Conservation (phyloP, 1,284 basidiomycete species). For the Psilocybe mexicana region DNA sequence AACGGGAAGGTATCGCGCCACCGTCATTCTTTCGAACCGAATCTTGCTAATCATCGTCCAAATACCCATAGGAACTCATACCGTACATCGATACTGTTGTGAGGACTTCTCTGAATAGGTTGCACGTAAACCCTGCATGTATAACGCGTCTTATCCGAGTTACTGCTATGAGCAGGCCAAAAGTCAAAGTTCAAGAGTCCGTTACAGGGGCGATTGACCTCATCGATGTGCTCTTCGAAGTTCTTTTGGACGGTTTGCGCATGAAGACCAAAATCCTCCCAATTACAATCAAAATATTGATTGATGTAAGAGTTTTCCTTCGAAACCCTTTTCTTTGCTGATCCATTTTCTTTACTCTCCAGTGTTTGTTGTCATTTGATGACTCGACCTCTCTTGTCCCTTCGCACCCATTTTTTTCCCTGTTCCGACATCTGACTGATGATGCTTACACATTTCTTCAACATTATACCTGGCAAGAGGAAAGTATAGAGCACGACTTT, state of each 20-base stretch:
- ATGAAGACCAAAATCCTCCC: conserved; percentile 53
- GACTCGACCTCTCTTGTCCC: conserved; percentile 17
- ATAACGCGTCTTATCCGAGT: conserved; percentile 54
- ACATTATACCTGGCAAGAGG: conserved; percentile 44
- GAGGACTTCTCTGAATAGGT: conserved; percentile 51
- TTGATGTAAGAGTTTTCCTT: conserved; percentile 44
- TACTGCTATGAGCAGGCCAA: conserved; percentile 42
- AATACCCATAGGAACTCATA: conserved; percentile 54
- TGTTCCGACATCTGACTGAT: conserved; percentile 43
- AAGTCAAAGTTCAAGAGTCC: conserved; percentile 28
- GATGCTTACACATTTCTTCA: conserved; percentile 56
- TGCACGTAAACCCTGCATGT: conserved; percentile 44
- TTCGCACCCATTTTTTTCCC: conserved; percentile 11
- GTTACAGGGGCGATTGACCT: conserved; percentile 40
- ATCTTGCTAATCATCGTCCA: not conserved
- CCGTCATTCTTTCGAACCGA: too few species aligned
- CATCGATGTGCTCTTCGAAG: conserved; percentile 52
- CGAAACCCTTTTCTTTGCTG: not conserved
- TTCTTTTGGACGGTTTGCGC: conserved; percentile 53
- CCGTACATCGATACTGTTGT: conserved; percentile 57
- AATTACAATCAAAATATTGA: conserved; percentile 47
- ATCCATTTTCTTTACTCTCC: not conserved
- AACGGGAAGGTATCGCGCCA: conserved; percentile 46
- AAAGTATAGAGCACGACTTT: conserved; percentile 52
- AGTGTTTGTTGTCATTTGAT: conserved; percentile 37